Base-by-base conservation (phyloP, 306 rosid species). In the Pachyrhizus erosus region DNA sequence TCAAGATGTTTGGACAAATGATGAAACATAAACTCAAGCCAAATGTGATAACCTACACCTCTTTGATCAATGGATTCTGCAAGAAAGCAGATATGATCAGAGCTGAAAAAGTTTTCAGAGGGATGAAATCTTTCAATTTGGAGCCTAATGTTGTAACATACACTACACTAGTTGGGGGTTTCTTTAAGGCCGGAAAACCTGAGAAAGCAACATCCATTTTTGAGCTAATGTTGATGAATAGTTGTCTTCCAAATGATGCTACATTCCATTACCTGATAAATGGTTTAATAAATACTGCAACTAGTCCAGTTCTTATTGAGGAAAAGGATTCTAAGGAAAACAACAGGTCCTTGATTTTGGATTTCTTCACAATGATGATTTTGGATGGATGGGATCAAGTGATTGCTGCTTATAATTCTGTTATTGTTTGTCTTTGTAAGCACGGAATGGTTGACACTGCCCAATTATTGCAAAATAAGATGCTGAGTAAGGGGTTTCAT, bases 111-210 rank as follows among this genome's bases (percentile, higher is more conserved):
- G 78, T 78, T 78, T 92, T 94, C 67, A 60, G 62, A 68, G 89
- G 86, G 78, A 89, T 94, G 91, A 83, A 87, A 75, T 89, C 90
- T 77, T 69, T 78, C 85, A 87, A 90, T 77, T 68, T 92, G 86
- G 78, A 91, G 86, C 92, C 98, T 83, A 94, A 90, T 81, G 93
- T 92, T 74, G 89, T 94, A 84, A 92, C 97, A 21, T 94, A 92
- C 89, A 91, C 88, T 24, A 78, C 80, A 80, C 87, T 94, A 85
- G 88, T 94, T 73, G 89, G 97, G 64, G 92, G 87, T 26, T 91
- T 92, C 75, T 89, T 89, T 20, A 91, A 90, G 85, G 88, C 78
- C 60, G 78, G 91, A 80, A 90, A 84, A 70, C 90, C 79, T 48
- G 89, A 85, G 71, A 89, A 86, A 52, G 98, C 96, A 55, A 90